phyloP scores from a whole-genome alignment of 495 filamentous ascomycete species.

The Hypoxylon fragiforme region DNA sequence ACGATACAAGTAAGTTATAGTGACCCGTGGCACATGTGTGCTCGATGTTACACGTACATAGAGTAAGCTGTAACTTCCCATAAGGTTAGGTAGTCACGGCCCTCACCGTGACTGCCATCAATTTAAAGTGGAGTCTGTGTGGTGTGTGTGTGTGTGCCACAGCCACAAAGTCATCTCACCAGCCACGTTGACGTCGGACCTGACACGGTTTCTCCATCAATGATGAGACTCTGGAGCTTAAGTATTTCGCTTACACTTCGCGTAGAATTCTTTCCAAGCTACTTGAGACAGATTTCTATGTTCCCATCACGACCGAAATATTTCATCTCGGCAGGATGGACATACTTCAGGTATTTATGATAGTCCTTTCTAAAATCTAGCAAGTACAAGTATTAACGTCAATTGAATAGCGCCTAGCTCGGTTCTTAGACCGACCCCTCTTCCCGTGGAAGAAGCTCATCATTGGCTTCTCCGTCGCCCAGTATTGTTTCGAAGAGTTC shows the following conservation, averaged over 20 bases:
- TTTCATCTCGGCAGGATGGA: conserved; percentile 25
- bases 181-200: conserved; percentile 28
- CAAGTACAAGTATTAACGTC: not conserved
- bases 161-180: too few species aligned
- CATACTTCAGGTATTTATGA: conserved; percentile 52
- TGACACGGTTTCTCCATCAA: conserved; percentile 32
- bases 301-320: conserved; percentile 17
- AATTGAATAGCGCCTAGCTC: conserved; percentile 72
- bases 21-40: too few species aligned
- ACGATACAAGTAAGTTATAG: too few species aligned
- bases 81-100: too few species aligned
- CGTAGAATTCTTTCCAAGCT: conserved; percentile 11
- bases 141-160: too few species aligned
- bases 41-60: too few species aligned
- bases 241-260: too few species aligned
- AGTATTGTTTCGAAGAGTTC: conserved; percentile 84
- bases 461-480: conserved; percentile 85
- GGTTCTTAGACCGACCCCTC: conserved; percentile 82
- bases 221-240: too few species aligned
- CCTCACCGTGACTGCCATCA: too few species aligned
- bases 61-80: too few species aligned
- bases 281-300: conserved; percentile 15
- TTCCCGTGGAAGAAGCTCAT: conserved; percentile 98
- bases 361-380: not conserved
- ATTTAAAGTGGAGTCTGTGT: too few species aligned